These are phyloP conservation scores for Aspergillus asperescens DNA, from an alignment of 495 filamentous ascomycete genomes.

Conservation along the genomic window DNA sequence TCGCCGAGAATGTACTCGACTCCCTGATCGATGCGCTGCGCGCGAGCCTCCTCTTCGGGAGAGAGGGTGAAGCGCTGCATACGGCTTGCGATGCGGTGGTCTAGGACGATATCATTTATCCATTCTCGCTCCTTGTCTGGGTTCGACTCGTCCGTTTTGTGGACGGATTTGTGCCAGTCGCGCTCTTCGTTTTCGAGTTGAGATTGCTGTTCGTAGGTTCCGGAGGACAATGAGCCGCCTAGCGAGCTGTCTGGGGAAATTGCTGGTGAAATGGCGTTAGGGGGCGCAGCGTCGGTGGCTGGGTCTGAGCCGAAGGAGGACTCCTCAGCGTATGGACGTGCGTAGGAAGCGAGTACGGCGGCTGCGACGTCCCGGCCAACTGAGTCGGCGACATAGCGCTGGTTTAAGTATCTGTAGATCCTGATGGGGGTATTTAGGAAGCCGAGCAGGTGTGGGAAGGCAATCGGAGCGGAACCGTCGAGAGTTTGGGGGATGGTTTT, in stretches of 20 bases:
- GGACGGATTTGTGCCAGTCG: conserved; percentile 80
- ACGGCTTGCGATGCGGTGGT: conserved; percentile 67
- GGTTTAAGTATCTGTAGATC: conserved; percentile 82
- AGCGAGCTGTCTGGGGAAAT: not conserved
- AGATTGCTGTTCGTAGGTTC: conserved; percentile 60
- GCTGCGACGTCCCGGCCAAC: conserved; percentile 87
- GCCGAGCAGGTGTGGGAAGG: conserved; percentile 85
- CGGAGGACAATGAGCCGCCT: conserved; percentile 7
- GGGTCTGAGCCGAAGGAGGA: conserved; percentile 23
- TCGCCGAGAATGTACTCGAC: conserved; percentile 63
- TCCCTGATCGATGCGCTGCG: conserved; percentile 54
- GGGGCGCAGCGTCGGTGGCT: too few species aligned
- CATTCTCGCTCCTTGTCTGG: conserved; percentile 60
- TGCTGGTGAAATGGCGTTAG: too few species aligned
- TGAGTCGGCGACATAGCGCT: conserved; percentile 75
- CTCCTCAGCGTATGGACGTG: conserved; percentile 38
- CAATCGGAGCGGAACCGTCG: conserved; percentile 63
- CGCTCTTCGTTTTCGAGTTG: conserved; percentile 70
- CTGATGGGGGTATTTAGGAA: conserved; percentile 87
- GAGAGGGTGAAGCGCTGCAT: conserved; percentile 70
- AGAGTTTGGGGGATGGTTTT: conserved; percentile 54
- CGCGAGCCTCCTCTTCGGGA: conserved; percentile 62
- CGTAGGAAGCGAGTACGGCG: conserved; percentile 65
- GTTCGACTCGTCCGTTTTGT: conserved; percentile 52
- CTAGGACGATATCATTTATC: conserved; percentile 71